These are phyloP conservation scores for Kentomonas sorsogonicus DNA, from an alignment of 208 protist species.

Conservation along the genomic window DNA sequence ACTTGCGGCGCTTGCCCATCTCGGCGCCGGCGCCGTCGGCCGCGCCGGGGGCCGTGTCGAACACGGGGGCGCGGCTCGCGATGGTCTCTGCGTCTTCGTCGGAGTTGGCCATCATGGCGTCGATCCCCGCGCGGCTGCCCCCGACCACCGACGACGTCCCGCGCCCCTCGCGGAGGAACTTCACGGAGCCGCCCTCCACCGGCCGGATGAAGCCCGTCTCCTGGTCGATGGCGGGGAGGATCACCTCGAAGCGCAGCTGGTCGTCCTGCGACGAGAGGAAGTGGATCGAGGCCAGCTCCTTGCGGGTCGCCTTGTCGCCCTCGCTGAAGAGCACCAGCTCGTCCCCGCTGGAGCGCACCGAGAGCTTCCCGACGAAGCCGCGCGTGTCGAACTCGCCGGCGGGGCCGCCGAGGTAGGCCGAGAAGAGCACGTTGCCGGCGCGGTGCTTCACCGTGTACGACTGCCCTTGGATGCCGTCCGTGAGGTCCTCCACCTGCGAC, in stretches of 20 bases:
- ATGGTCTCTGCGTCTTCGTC: neutral
- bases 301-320: constrained; percentile 25
- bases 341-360: constrained; percentile 15
- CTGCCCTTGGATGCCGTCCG: constrained; percentile 20
- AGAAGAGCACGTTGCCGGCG: constrained; percentile 25
- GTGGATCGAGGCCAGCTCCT: constrained; percentile 28
- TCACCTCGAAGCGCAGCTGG: constrained; percentile 26
- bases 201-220: constrained; percentile 34
- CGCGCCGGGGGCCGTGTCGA: constrained; percentile 11
- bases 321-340: constrained; percentile 45
- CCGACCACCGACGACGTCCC: constrained; percentile 18
- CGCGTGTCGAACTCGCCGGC: constrained; percentile 16
- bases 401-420: constrained; percentile 21
- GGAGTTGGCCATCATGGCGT: neutral
- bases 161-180: constrained; percentile 31
- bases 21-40: constrained; percentile 3
- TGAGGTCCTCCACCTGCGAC: constrained; percentile 23
- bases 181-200: constrained; percentile 31
- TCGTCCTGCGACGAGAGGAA: constrained; percentile 25
- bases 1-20: constrained; percentile 13
- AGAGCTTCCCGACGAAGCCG: constrained; percentile 34
- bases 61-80: neutral
- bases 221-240: constrained; percentile 38
- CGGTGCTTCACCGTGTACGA: constrained; percentile 21
- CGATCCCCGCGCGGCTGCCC: constrained; percentile 25